phyloP scores from a whole-genome alignment of 2,329 filamentous ascomycete species.

The Pseudocercospora macadamiae region DNA sequence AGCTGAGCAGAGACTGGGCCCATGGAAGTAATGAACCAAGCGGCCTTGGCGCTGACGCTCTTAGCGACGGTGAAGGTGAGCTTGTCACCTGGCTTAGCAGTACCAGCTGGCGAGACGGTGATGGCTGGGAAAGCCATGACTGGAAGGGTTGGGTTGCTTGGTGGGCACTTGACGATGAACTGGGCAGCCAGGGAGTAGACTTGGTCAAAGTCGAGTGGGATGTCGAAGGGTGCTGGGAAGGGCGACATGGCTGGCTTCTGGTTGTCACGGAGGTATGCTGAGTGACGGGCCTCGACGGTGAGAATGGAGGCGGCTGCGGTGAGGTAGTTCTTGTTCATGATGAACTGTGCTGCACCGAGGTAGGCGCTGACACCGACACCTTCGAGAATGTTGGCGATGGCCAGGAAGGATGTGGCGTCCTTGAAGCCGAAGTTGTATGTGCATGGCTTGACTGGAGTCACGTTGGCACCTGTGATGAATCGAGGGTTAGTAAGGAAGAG shows the following conservation, averaged over 20 bases:
- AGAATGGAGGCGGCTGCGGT: conserved; percentile 65
- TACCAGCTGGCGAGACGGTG: conserved; percentile 19
- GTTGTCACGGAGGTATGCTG: conserved; percentile 55
- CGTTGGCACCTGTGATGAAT: conserved; percentile 46
- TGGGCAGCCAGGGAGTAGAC: conserved; percentile 66
- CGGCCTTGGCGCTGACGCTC: conserved; percentile 26
- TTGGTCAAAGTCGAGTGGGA: conserved; percentile 60
- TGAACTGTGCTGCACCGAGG: conserved; percentile 63
- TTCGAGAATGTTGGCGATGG: conserved; percentile 58
- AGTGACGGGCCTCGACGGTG: conserved; percentile 67
- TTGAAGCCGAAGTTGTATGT: conserved; percentile 56
- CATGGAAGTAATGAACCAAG: conserved; percentile 32
- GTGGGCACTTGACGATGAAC: conserved; percentile 63
- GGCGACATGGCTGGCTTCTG: conserved; percentile 45
- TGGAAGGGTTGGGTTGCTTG: conserved; percentile 53
- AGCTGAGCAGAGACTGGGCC: conserved; percentile 30
- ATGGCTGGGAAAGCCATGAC: conserved; percentile 52
- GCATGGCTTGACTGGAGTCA: conserved; percentile 57
- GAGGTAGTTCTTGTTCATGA: conserved; percentile 61
- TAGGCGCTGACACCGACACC: conserved; percentile 62
- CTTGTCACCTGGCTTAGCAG: conserved; percentile 26
- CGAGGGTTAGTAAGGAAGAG: neutral
- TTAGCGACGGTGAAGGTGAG: conserved; percentile 28
- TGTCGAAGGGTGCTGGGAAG: conserved; percentile 63
- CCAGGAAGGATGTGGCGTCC: conserved; percentile 51